Evolutionary conservation across 2,329 filamentous ascomycete genomes (phyloP).

Genomic region (Neoscytalidium dimidiatum): DNA sequence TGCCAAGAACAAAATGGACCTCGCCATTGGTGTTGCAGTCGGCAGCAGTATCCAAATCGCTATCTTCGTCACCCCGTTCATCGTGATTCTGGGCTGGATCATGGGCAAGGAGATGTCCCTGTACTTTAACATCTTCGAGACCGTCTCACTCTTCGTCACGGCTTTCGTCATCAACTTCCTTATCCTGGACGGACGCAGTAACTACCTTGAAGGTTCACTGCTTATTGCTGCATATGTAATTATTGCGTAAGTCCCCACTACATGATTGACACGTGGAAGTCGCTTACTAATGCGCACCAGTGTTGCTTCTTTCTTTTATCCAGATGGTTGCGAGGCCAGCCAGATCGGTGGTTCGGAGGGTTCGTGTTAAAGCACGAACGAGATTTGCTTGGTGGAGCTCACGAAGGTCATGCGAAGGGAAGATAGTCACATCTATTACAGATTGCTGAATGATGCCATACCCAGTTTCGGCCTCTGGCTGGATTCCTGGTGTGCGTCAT

Average conservation of each 20-base stretch:
- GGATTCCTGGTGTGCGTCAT: background rate
- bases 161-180: conserved; percentile 85
- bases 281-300: conserved; percentile 13
- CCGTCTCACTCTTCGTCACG: conserved; percentile 75
- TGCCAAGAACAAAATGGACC: conserved; percentile 82
- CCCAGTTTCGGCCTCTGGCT: background rate
- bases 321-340: conserved; percentile 40
- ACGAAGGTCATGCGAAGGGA: background rate
- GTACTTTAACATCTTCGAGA: conserved; percentile 64
- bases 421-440: background rate
- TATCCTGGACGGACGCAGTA: conserved; percentile 78
- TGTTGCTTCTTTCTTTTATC: conserved; percentile 53
- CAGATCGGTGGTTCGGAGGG: conserved; percentile 48
- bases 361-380: conserved; percentile 11
- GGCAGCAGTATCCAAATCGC: conserved; percentile 79
- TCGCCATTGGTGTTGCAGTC: conserved; percentile 78
- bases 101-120: conserved; percentile 70
- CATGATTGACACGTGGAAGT: too few relatives aligned
- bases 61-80: conserved; percentile 74
- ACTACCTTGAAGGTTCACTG: conserved; percentile 77
- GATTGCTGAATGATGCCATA: background rate
- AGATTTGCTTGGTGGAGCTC: background rate
- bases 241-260: conserved; percentile 57
- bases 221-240: conserved; percentile 78
- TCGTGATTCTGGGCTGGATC: conserved; percentile 78